Base-by-base conservation (phyloP, 2,329 filamentous ascomycete species). In the Aspergillus clavatus region DNA sequence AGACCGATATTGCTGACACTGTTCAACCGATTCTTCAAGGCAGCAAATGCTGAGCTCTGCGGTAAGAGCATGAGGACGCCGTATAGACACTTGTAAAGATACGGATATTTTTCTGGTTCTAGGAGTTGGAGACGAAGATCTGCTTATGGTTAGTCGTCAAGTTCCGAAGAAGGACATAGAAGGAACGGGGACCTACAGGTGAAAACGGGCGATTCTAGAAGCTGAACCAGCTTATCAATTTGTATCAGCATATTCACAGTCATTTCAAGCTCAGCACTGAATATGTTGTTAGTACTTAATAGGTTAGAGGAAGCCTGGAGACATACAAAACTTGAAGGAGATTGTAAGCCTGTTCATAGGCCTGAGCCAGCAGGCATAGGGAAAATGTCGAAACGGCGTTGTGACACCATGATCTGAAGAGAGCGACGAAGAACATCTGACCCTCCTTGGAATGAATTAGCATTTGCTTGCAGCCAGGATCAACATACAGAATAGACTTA, bases 231-330 rank as follows among this genome's bases (percentile, higher is more conserved):
- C 67, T 98, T 98, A 69, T 98, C 93, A 56, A 98, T 96, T 66
- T 98, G 94, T 35, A 98, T 98, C 44, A 98, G 80, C 70, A 96
- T 95, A 58, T 95, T 95, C 57, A 98, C 93, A 0, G 91, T 97
- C 89, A 98, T 97, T 66, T 98, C 93, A 39, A 98, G 76, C 60
- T 98, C 93, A 48, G 89, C 93, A 68, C 89, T 95, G 53, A 7
- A n/a, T 10, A 33, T 37, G 66, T 38, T 63, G 64, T 62, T 47
- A 59, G 52, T 35, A 27, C 11, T 22, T 16, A 27, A 18, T n/a
- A 19, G 2, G 7, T 11, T 16, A 12, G 12, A 14, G n/a, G 1
- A n/a, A 6, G 2, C 7, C 12, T 21, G 10, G 28, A n/a, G 21
- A 66, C 82, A 59, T 67, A 94, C 87, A 98, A 96, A 38, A 97